These are phyloP conservation scores for Exserohilum turcica DNA, from an alignment of 2,329 filamentous ascomycete genomes.

Conservation along the genomic window DNA sequence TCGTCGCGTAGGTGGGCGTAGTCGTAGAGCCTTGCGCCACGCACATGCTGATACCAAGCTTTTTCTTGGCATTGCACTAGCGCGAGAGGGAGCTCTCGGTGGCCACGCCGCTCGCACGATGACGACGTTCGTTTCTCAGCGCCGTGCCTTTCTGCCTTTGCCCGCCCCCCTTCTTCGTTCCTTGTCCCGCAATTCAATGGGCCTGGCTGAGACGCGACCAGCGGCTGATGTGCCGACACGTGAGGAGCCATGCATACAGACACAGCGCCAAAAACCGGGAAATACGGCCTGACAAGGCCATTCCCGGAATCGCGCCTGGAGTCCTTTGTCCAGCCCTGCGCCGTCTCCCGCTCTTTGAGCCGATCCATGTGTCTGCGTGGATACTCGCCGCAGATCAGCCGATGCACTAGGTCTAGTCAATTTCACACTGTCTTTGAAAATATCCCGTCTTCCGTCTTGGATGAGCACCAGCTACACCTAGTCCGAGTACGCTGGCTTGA, in stretches of 20 bases:
- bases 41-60: conserved; percentile 6
- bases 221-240: background rate
- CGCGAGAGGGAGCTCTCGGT: conserved; percentile 1
- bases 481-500: too few relatives aligned
- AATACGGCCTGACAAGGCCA: conserved; percentile 4
- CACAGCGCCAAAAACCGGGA: conserved; percentile 8
- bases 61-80: conserved; percentile 9
- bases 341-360: conserved; percentile 10
- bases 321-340: conserved; percentile 16
- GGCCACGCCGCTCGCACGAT: conserved; percentile 14
- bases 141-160: background rate
- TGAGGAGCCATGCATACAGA: background rate
- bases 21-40: conserved; percentile 6
- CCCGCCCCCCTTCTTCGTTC: conserved; percentile 7
- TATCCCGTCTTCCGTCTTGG: too few relatives aligned
- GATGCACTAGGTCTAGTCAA: conserved; percentile 10
- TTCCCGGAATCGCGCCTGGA: conserved; percentile 8
- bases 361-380: conserved; percentile 5
- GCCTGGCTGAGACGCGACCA: conserved; percentile 1
- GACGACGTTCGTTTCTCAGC: conserved; percentile 12
- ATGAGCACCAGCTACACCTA: too few relatives aligned
- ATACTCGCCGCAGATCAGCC: conserved; percentile 5
- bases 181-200: background rate
- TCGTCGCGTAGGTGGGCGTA: background rate
- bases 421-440: too few relatives aligned